Evolutionary conservation across 1,284 basidiomycete species (phyloP).

Genomic region (Hymenochaete sp.): DNA sequence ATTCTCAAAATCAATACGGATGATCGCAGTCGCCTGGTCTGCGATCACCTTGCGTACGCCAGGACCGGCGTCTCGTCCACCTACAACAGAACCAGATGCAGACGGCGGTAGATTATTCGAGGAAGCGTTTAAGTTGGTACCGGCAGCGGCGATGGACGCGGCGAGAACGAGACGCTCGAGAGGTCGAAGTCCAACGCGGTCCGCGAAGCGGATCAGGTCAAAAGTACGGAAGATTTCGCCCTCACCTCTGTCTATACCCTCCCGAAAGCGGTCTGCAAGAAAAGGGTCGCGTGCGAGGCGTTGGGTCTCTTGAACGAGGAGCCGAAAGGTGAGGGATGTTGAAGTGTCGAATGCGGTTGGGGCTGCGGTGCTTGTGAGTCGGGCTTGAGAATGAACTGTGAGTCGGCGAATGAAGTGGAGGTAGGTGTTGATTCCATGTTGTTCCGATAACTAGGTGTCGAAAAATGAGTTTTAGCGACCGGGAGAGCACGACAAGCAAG

Average conservation of each 20-base stretch:
- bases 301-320: constrained; percentile 81
- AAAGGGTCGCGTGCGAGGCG: constrained; percentile 80
- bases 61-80: neutral
- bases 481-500: neutral
- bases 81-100: constrained; percentile 5
- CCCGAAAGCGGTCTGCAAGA: constrained; percentile 77
- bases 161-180: constrained; percentile 72
- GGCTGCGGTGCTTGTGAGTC: constrained; percentile 47
- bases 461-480: constrained; percentile 5
- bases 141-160: constrained; percentile 62
- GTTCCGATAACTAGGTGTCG: constrained; percentile 87
- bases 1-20: constrained; percentile 69
- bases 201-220: constrained; percentile 69
- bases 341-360: constrained; percentile 61
- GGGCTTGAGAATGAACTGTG: constrained; percentile 74
- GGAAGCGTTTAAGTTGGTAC: constrained; percentile 19
- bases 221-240: constrained; percentile 72
- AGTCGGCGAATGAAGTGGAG: constrained; percentile 91
- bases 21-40: constrained; percentile 54
- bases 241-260: constrained; percentile 78
- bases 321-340: constrained; percentile 65
- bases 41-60: constrained; percentile 59
- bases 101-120: neutral
- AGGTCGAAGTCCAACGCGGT: constrained; percentile 68
- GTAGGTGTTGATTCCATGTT: constrained; percentile 92